These are phyloP conservation scores for Typha latifolia DNA, from an alignment of 176 grass and related monocot genomes.

Conservation along the genomic window DNA sequence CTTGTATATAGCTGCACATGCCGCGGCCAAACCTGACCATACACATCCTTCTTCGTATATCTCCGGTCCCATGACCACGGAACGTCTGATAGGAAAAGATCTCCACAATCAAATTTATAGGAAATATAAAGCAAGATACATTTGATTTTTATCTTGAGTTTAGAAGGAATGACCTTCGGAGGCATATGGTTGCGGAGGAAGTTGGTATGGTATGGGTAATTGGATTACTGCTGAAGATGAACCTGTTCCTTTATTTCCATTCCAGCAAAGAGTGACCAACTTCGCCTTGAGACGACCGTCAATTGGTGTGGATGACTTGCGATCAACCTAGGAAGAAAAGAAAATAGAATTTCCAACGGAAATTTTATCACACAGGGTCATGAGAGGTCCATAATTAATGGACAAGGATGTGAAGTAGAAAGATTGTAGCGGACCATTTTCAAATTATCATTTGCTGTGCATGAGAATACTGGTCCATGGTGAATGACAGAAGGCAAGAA, in stretches of 20 bases:
- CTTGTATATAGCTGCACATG: conserved; percentile 37
- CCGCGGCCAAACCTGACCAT: conserved; percentile 70
- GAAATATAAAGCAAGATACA: neutral
- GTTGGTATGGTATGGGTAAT: conserved; percentile 78
- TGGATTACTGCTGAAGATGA: conserved; percentile 28
- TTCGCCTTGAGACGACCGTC: conserved; percentile 34
- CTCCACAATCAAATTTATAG: neutral
- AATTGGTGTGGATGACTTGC: conserved; percentile 12
- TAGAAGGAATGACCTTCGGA: conserved; percentile 34
- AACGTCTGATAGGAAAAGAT: conserved; percentile 34
- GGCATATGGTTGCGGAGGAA: conserved; percentile 59
- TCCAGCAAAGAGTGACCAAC: conserved; percentile 57
- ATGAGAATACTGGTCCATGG: conserved; percentile 37
- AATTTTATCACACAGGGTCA: neutral
- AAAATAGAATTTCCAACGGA: neutral
- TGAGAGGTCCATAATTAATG: neutral
- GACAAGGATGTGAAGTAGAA: neutral
- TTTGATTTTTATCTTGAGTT: neutral
- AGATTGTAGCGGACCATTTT: conserved; percentile 19
- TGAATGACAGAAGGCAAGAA: conserved; percentile 58
- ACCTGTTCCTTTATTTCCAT: conserved; percentile 30
- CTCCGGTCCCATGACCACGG: conserved; percentile 91
- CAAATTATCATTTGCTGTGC: conserved; percentile 27
- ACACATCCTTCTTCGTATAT: conserved; percentile 77
- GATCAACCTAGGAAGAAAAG: conserved; percentile 15